Evolutionary conservation across 495 filamentous ascomycete species (phyloP).

Genomic region (Neurospora africana): DNA sequence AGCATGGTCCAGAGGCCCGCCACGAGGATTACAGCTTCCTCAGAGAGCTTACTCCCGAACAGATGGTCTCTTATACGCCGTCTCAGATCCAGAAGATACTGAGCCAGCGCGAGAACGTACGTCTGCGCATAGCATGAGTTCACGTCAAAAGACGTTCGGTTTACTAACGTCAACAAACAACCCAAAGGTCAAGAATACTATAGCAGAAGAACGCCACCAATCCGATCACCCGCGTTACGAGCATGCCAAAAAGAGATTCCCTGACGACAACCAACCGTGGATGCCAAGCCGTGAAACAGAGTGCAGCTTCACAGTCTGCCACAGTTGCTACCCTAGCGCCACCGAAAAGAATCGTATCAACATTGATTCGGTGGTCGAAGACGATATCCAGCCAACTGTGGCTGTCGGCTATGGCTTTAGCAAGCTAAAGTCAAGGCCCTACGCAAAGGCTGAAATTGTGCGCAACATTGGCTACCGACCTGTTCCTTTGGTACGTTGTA

Average conservation of each 20-base stretch:
- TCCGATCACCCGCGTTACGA: not conserved
- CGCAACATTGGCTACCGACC: constrained; percentile 27
- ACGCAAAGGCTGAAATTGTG: constrained; percentile 20
- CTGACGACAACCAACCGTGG: constrained; percentile 23
- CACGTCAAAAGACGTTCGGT: not conserved
- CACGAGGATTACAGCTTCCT: constrained; percentile 32
- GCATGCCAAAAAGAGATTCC: constrained; percentile 1
- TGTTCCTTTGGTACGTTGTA: constrained; percentile 23
- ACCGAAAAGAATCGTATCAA: constrained; percentile 36
- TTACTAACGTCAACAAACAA: not conserved
- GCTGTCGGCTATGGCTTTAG: constrained; percentile 36
- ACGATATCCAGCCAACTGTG: constrained; percentile 29
- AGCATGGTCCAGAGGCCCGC: constrained; percentile 25
- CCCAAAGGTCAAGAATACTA: constrained; percentile 15
- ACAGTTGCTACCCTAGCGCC: constrained; percentile 35
- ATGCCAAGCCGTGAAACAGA: constrained; percentile 25
- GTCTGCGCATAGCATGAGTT: not conserved
- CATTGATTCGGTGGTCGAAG: constrained; percentile 38
- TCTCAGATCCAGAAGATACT: constrained; percentile 30
- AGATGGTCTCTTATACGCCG: constrained; percentile 32
- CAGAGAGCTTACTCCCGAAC: constrained; percentile 39
- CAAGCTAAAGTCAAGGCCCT: constrained; percentile 14
- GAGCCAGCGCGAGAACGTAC: constrained; percentile 30
- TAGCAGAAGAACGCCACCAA: constrained; percentile 8
- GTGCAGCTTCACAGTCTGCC: constrained; percentile 45